These are phyloP conservation scores for Colletotrichum cordylinicola DNA, from an alignment of 2,329 filamentous ascomycete species.

Conservation along the genomic window DNA sequence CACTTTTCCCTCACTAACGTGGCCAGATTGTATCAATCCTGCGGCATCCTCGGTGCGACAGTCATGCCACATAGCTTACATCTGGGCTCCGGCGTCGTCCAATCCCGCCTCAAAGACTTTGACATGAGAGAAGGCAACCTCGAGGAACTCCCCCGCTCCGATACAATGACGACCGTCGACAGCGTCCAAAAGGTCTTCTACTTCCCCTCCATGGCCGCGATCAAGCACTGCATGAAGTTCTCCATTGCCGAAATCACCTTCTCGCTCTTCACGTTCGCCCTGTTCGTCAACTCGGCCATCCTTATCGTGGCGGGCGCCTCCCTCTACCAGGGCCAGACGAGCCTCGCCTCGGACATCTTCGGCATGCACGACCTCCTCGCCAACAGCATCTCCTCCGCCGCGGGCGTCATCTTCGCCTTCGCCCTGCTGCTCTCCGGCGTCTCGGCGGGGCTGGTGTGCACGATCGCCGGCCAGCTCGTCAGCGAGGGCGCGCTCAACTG, in stretches of 20 bases:
- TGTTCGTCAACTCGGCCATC: conserved; percentile 85
- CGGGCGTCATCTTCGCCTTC: conserved; percentile 83
- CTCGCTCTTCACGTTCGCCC: conserved; percentile 80
- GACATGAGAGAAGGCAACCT: conserved; percentile 57
- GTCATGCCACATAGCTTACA: conserved; percentile 77
- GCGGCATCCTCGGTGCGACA: conserved; percentile 78
- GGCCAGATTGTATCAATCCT: conserved; percentile 66
- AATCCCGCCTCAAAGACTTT: conserved; percentile 69
- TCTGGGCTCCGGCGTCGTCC: conserved; percentile 72
- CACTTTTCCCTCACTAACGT: neutral
- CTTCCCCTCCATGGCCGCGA: conserved; percentile 73
- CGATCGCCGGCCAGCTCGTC: conserved; percentile 89
- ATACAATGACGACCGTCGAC: conserved; percentile 33
- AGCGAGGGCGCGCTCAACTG: conserved; percentile 82
- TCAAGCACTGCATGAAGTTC: conserved; percentile 77
- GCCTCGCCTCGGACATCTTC: conserved; percentile 77
- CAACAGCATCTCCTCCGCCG: conserved; percentile 71
- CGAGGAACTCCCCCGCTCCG: conserved; percentile 36
- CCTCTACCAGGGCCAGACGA: conserved; percentile 67
- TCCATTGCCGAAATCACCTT: conserved; percentile 74
- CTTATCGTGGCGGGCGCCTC: conserved; percentile 86
- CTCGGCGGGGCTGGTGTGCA: conserved; percentile 85
- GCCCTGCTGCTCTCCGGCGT: conserved; percentile 82
- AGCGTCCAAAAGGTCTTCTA: conserved; percentile 63
- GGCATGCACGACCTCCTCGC: conserved; percentile 79